These are phyloP conservation scores for Bolboschoenus planiculmis DNA, from an alignment of 176 grass and related monocot genomes.

Conservation along the genomic window DNA sequence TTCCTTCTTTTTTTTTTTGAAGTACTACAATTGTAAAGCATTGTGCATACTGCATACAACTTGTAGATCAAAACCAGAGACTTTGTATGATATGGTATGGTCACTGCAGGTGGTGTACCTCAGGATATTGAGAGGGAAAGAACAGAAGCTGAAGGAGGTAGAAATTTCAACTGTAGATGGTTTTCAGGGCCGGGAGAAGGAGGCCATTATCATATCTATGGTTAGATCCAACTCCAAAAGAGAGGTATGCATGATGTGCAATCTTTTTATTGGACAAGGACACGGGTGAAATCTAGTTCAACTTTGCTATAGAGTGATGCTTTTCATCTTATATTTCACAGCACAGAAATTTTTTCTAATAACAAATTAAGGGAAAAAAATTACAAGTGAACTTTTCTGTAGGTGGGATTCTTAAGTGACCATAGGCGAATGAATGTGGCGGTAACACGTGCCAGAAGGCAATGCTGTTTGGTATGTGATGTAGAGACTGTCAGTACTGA, in stretches of 20 bases:
- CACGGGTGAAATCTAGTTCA: neutral
- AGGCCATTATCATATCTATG: slow-evolving; percentile 95
- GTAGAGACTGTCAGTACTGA: slow-evolving; percentile 68
- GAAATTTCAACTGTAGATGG: slow-evolving; percentile 98
- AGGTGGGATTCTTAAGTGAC: slow-evolving; percentile 93
- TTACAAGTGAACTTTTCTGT: neutral
- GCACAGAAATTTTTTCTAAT: slow-evolving; percentile 1
- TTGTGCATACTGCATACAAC: neutral
- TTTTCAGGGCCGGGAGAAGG: slow-evolving; percentile 93
- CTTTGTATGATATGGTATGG: neutral
- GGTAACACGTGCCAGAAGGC: slow-evolving; percentile 80
- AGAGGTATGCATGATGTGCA: slow-evolving; percentile 44
- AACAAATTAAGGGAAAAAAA: neutral
- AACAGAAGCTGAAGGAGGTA: slow-evolving; percentile 65
- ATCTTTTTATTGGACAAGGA: neutral
- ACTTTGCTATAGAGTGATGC: neutral
- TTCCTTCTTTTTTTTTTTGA: neutral
- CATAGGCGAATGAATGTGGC: slow-evolving; percentile 95
- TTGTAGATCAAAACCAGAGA: neutral
- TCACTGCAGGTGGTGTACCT: slow-evolving; percentile 54
- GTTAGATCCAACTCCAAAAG: slow-evolving; percentile 87
- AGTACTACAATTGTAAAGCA: neutral
- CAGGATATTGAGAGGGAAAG: slow-evolving; percentile 82
- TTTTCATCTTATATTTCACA: neutral
- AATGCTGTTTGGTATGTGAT: slow-evolving; percentile 85